These are phyloP conservation scores for Phytophthora cactorum DNA, from an alignment of 352 stramenopile species.

Conservation along the genomic window DNA sequence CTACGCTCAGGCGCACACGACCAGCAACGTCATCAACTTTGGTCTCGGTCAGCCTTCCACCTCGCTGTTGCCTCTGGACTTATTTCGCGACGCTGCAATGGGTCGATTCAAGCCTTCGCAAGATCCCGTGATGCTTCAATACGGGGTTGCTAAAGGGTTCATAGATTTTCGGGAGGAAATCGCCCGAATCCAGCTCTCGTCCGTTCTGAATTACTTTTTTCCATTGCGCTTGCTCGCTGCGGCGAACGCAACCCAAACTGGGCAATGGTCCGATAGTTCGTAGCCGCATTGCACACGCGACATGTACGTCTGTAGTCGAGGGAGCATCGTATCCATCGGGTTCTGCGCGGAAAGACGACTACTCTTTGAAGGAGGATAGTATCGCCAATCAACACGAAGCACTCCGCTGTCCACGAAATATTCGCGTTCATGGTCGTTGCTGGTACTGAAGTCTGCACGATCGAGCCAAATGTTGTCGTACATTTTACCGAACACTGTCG, in stretches of 20 bases:
- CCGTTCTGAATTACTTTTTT: too few relatives aligned
- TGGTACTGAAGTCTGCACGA: constrained; percentile 16
- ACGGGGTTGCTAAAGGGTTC: constrained; percentile 77
- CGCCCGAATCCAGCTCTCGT: constrained; percentile 8
- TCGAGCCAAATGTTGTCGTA: constrained; percentile 79
- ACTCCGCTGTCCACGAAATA: constrained; percentile 52
- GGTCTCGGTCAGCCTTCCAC: constrained; percentile 82
- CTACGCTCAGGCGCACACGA: constrained; percentile 74
- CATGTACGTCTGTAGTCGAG: constrained; percentile 38
- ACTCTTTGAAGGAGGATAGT: constrained; percentile 49
- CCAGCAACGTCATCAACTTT: constrained; percentile 79
- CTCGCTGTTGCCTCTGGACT: constrained; percentile 74
- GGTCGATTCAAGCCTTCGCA: constrained; percentile 57
- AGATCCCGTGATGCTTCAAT: constrained; percentile 75
- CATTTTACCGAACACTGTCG: constrained; percentile 62
- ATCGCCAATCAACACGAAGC: constrained; percentile 65
- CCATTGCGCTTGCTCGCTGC: constrained; percentile 1
- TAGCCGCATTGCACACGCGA: constrained; percentile 49
- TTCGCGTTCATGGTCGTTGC: constrained; percentile 1
- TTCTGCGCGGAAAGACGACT: constrained; percentile 18
- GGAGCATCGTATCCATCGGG: constrained; percentile 31
- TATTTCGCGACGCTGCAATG: constrained; percentile 57
- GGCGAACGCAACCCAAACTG: constrained; percentile 59
- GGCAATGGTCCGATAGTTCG: constrained; percentile 73
- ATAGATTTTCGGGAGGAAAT: constrained; percentile 71